Base-by-base conservation (phyloP, 2,329 filamentous ascomycete genomes). In the Colletotrichum sp. region DNA sequence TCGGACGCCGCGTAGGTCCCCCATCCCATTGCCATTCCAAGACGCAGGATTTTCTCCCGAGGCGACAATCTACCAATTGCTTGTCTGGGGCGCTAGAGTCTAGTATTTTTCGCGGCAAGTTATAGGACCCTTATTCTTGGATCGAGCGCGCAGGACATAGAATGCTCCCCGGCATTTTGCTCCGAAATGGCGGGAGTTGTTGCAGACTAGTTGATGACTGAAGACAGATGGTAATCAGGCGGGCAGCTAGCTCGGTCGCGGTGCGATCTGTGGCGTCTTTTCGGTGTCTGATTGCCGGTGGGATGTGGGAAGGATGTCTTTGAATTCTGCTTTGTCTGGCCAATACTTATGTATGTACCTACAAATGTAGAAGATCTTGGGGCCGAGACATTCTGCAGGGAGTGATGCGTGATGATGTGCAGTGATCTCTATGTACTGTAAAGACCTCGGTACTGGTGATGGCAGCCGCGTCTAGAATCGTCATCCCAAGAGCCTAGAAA, bases 1-100 rank as follows among this genome's bases (percentile, higher is more conserved):
- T 74, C 72, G 68, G 71, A 10, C 48, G 34, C 71, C 67, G 64
- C 48, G 34, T 66, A 68, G 71, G 36, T 24, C 26, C 62, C 56
- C 10, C 18, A 13, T 61, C 58, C 7, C 28, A 4, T 36, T 13
- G 62, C 26, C 36, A 16, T 14, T 18, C 64, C 38, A 10, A 52
- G 64, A 34, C 28, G 64, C 43, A 55, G n/a, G 64, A 34, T 36
- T 56, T 38, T 26, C 28, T 21, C 21, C 70, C 55, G n/a, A 38
- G 30, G 43, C 59, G 5, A n/a, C 18, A 61, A n/a, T 64, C 66
- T 64, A 21, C 12, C 36, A 64, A 21, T 52, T 30, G 28, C 48
- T 56, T 63, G 43, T 48, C 30, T 36, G 1, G 2, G 18, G 18
- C 28, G 18, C 58, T 30, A 32, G 26, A 24, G n/a, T 34, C 56